Base-by-base conservation (phyloP, 176 grass and related monocot species). In the Triticum urartu region DNA sequence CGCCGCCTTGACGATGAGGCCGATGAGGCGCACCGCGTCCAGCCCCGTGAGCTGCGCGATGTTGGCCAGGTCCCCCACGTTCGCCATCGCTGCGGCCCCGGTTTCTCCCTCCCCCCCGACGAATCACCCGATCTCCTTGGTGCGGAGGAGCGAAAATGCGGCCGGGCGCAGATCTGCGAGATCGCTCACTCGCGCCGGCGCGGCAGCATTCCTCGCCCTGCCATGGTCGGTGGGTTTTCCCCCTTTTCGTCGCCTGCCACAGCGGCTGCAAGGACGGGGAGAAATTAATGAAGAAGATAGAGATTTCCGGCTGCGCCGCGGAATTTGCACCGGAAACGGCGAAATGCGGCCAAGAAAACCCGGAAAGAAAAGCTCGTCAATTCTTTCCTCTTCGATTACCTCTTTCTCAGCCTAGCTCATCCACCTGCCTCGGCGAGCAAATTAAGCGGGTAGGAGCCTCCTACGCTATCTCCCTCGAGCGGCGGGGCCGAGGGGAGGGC, bases 31-130 rank as follows among this genome's bases (percentile, higher is more conserved):
- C 8, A 87, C 85, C 22, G 94, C 97, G 79, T 99, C 94, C 13
- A 99, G 60, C 9, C 97, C 97, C 18, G 92, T 91, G 4, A 99
- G 87, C 67, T 99, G 97, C 18, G 89, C 92, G 81, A 93, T 62
- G 79, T 56, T 94, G 13, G 90, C 40, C 9, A 90, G 35, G 24
- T 99, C 78, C 11, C 94, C 96, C 2, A 92, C 12, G 69, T 81
- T 83, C 42, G 91, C 83, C 94, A 94, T 97, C 71, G 63, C 59
- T 25, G 30, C n/a, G 50, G 5, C 50, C 1, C 50, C 5, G 50
- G 50, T 0, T 54, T 18, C 15, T 18, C 50, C 15, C 50, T 54
- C 6, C 14, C 50, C 50, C 15, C 50, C 50, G 50, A 54, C 15
- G 15, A 77, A 24, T 25, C 72, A 15, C 24, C 45, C 2, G 50